These are phyloP conservation scores for Barnettozyma wickerhamii DNA, from an alignment of 805 yeast genomes.

Conservation along the genomic window DNA sequence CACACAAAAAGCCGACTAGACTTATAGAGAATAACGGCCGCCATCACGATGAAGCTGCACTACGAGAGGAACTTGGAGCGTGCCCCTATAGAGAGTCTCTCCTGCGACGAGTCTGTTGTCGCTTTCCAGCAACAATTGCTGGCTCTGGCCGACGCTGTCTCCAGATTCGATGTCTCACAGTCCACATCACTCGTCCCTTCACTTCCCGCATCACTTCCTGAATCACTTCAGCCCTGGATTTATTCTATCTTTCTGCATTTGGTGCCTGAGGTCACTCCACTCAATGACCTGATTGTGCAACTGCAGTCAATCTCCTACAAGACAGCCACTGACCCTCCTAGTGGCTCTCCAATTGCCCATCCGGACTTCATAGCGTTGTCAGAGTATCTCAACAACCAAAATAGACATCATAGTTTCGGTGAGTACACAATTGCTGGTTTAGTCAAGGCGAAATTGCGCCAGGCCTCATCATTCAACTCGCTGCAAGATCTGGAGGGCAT, in stretches of 20 bases:
- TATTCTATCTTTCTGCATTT: conserved; percentile 7
- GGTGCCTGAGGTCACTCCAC: not conserved
- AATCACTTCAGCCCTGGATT: conserved; percentile 1
- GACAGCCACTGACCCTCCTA: not conserved
- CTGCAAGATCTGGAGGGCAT: not conserved
- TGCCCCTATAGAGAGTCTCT: too few species aligned
- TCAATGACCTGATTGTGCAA: not conserved
- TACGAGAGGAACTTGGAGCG: too few species aligned
- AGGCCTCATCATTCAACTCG: not conserved
- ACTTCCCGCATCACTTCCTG: too few species aligned
- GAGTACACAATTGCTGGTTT: not conserved
- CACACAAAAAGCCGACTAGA: too few species aligned
- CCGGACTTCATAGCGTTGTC: not conserved
- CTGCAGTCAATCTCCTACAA: not conserved
- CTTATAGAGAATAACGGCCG: too few species aligned
- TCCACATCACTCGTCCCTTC: not conserved
- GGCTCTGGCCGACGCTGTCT: too few species aligned
- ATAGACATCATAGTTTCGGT: not conserved
- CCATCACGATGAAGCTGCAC: too few species aligned
- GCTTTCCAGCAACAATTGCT: too few species aligned
- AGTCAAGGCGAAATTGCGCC: conserved; percentile 4
- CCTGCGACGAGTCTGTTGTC: too few species aligned
- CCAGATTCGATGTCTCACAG: not conserved
- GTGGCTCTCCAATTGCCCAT: not conserved
- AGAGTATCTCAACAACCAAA: conserved; percentile 2